A percentile compares a stretch with the other conserved stretches of the same genome.
Evolutionary conservation across 129 eudicot species (phyloP).

Genomic region (Tagetes patula): DNA sequence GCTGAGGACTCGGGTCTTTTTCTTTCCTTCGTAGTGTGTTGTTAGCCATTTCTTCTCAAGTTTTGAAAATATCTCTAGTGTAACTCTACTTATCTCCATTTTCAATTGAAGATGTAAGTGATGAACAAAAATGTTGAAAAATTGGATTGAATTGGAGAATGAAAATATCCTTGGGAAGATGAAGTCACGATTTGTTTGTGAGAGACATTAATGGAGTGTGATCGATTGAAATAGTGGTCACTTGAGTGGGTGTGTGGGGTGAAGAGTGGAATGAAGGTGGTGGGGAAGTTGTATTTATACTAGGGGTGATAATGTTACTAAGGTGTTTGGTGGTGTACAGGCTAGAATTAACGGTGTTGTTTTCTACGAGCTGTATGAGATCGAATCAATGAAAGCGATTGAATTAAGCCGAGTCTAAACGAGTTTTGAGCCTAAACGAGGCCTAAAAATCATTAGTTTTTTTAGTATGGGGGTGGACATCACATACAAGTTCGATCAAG

Average conservation of each 20-base stretch:
- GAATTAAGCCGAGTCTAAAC: too few relatives aligned
- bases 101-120: neutral
- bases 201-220: slow-evolving; percentile 44
- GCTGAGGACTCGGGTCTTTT: slow-evolving; percentile 70
- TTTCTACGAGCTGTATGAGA: too few relatives aligned
- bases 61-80: slow-evolving; percentile 88
- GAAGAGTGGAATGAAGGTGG: slow-evolving; percentile 34
- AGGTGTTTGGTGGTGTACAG: slow-evolving; percentile 37
- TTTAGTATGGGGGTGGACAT: too few relatives aligned
- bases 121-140: neutral
- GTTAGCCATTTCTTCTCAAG: slow-evolving; percentile 90
- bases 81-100: slow-evolving; percentile 61
- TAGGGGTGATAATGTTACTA: slow-evolving; percentile 23
- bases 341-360: too few relatives aligned
- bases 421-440: too few relatives aligned
- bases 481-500: too few relatives aligned
- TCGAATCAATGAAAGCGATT: too few relatives aligned
- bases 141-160: neutral
- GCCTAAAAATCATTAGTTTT: too few relatives aligned
- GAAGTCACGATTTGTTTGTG: slow-evolving; percentile 35
- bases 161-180: neutral
- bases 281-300: slow-evolving; percentile 38
- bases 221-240: slow-evolving; percentile 15
- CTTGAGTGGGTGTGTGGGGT: slow-evolving; percentile 29
- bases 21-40: slow-evolving; percentile 52